Base-by-base conservation (phyloP, 352 stramenopile genomes). In the Pythium periplocum region DNA sequence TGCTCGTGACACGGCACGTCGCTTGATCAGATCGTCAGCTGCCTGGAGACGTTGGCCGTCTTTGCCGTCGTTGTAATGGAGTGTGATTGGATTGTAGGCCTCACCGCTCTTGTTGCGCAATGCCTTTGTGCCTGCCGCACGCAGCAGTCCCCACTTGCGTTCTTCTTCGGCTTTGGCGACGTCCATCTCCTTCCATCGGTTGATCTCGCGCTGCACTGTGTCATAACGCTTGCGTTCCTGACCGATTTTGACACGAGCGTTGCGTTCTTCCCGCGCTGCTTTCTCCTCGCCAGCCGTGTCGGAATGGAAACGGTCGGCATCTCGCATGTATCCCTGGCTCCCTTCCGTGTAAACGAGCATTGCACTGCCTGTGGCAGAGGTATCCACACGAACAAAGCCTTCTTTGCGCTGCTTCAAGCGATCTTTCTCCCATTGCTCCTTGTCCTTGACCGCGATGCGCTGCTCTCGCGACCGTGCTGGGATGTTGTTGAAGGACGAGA, bases 221-320 rank as follows among this genome's bases (percentile, higher is more conserved):
- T 92, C 71, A 48, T 67, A 73, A 26, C 83, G 78, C 52, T 78
- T 83, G 48, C 69, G 59, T 37, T 89, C 82, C n/a, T 90, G 79
- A 5, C 82, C 64, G 41, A 85, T 63, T 47, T 82, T 76, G 48
- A 69, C 56, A 38, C 71, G 73, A 33, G 76, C 58, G 9, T 70
- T 68, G 58, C 53, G 65, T 11, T 78, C 77, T 37, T 95, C 75
- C 30, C 86, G 75, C 31, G 45, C 32, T 2, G 73, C 68, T 9
- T 85, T 78, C 57, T 93, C 86, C 56, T 96, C 89, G 0, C 86
- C 89, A 9, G 81, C 83, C 33, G 81, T 92, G 62, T 97, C 90
- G 34, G 86, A 89, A 55, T 96, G 86, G 67, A 96, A 97, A 6
- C 87, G 71, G 41, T 97, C 86, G 32, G 83, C 73, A 56, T 96